phyloP scores from a whole-genome alignment of 2,329 filamentous ascomycete genomes.

The Hypoxylon sp. region DNA sequence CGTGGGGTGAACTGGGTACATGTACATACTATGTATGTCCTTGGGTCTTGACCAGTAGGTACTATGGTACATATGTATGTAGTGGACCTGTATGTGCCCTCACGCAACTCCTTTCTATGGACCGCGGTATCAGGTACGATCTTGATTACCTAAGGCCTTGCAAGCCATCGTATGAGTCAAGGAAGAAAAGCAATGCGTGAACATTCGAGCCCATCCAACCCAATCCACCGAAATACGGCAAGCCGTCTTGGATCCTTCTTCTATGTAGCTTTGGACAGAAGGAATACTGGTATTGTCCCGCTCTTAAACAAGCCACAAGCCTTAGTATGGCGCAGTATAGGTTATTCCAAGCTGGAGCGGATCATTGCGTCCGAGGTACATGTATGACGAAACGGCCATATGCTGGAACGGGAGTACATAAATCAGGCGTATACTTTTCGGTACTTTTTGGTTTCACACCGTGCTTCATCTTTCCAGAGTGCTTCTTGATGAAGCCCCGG shows the following conservation, averaged over 20 bases:
- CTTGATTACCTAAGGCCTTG: constrained; percentile 33
- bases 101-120: constrained; percentile 33
- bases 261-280: constrained; percentile 21
- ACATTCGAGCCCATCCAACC: background rate
- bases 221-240: background rate
- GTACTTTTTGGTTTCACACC: constrained; percentile 30
- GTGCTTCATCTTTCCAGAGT: constrained; percentile 27
- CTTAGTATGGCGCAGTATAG: constrained; percentile 25
- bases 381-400: constrained; percentile 37
- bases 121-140: constrained; percentile 36
- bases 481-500: constrained; percentile 24
- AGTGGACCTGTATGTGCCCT: constrained; percentile 14
- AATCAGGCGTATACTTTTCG: too few relatives aligned
- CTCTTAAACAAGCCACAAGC: constrained; percentile 16
- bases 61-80: too few relatives aligned
- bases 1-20: constrained; percentile 23
- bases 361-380: constrained; percentile 25
- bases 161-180: constrained; percentile 23
- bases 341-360: constrained; percentile 17
- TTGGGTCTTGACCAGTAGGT: constrained; percentile 16
- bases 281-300: constrained; percentile 33
- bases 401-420: too few relatives aligned
- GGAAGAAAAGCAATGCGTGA: background rate
- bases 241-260: constrained; percentile 4
- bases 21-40: too few relatives aligned